phyloP scores from a whole-genome alignment of 805 yeast genomes.

The Diddensiella caesifluorescens region DNA sequence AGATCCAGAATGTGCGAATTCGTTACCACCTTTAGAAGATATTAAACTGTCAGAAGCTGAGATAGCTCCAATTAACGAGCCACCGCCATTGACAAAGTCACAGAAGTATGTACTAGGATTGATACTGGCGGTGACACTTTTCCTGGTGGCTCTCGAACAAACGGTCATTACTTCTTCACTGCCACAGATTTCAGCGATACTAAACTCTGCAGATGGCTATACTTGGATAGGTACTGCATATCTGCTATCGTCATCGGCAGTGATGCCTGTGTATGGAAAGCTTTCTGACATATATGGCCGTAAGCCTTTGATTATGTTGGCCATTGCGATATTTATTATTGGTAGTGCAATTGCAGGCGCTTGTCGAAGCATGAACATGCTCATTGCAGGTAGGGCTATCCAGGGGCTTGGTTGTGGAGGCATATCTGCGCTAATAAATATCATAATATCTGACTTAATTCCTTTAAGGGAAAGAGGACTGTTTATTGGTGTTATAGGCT shows the following conservation, averaged over 20 bases:
- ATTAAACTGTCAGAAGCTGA: too few species aligned
- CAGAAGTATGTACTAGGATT: conserved; percentile 15
- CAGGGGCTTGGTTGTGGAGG: conserved; percentile 71
- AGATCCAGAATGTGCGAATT: too few species aligned
- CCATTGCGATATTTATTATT: conserved; percentile 36
- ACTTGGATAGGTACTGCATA: conserved; percentile 65
- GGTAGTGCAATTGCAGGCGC: conserved; percentile 44
- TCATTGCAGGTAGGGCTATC: conserved; percentile 61
- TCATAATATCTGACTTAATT: conserved; percentile 45
- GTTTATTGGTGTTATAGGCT: conserved; percentile 22
- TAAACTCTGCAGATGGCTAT: conserved; percentile 40
- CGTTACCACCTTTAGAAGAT: too few species aligned
- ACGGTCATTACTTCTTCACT: conserved; percentile 51
- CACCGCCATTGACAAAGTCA: neutral
- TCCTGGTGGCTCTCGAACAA: conserved; percentile 41
- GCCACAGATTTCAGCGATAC: conserved; percentile 39
- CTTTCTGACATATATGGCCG: conserved; percentile 47
- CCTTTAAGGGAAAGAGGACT: conserved; percentile 23
- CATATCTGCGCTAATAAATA: conserved; percentile 47
- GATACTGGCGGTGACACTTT: conserved; percentile 19
- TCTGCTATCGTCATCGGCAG: conserved; percentile 55
- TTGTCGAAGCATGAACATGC: conserved; percentile 42
- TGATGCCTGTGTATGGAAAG: conserved; percentile 63
- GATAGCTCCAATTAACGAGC: too few species aligned
- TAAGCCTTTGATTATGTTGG: conserved; percentile 33